Percentiles rank a stretch among this genome's conserved stretches.
These are phyloP conservation scores for Xerocomus amazonicus DNA, from an alignment of 1,284 basidiomycete species.

Conservation along the genomic window DNA sequence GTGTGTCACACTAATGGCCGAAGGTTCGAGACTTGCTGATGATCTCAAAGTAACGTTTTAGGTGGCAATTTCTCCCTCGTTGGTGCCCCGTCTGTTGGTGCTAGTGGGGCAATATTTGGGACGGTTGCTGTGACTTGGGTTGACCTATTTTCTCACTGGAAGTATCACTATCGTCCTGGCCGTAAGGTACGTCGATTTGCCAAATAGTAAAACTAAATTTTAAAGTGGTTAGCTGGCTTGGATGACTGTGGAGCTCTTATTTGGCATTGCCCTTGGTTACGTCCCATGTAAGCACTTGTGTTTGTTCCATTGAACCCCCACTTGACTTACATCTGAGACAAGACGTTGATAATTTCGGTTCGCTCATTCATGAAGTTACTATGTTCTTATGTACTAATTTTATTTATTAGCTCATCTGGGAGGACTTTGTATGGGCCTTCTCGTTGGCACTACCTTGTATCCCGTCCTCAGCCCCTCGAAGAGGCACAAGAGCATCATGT, in stretches of 20 bases:
- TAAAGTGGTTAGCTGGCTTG: conserved; percentile 56
- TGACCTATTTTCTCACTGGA: conserved; percentile 92
- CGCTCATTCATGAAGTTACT: conserved; percentile 14
- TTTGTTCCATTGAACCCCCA: not conserved
- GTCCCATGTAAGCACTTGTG: conserved; percentile 58
- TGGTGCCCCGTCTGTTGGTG: conserved; percentile 90
- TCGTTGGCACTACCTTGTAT: conserved; percentile 80
- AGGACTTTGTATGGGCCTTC: conserved; percentile 80
- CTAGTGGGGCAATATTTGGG: conserved; percentile 92
- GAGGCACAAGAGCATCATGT: conserved; percentile 72
- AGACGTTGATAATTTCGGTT: conserved; percentile 80
- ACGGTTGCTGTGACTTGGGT: conserved; percentile 86
- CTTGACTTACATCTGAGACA: conserved; percentile 13
- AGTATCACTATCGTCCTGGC: conserved; percentile 76
- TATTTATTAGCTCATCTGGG: conserved; percentile 63
- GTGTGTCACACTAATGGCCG: conserved; percentile 34
- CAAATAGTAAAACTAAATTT: not conserved
- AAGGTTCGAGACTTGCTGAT: conserved; percentile 5
- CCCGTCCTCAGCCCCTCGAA: conserved; percentile 83
- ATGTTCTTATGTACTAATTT: conserved; percentile 1
- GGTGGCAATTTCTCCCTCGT: conserved; percentile 91
- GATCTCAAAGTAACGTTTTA: conserved; percentile 60
- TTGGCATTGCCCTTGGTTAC: conserved; percentile 85
- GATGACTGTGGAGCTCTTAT: conserved; percentile 79
- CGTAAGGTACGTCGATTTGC: conserved; percentile 53